Evolutionary conservation across 2,329 filamentous ascomycete genomes (phyloP).

Genomic region (Byssoonygena ceratinophila): DNA sequence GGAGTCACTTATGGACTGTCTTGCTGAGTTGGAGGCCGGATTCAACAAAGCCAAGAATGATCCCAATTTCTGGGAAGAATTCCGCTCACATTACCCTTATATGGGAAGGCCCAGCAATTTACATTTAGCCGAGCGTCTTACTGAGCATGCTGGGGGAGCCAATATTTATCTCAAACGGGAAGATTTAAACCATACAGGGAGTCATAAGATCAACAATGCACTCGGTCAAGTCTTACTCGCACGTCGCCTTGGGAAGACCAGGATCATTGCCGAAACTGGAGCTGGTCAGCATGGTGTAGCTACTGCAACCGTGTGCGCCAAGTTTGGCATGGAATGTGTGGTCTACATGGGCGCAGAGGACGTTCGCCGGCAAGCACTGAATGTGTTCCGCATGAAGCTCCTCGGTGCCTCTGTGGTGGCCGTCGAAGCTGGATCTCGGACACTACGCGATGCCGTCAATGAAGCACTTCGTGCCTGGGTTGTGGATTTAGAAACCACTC

Average conservation of each 20-base stretch:
- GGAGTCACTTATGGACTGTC: constrained; percentile 93
- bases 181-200: constrained; percentile 94
- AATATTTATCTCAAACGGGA: constrained; percentile 98
- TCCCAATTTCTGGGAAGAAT: constrained; percentile 93
- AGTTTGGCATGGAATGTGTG: constrained; percentile 96
- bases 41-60: constrained; percentile 83
- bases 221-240: constrained; percentile 86
- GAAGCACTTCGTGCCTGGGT: constrained; percentile 94
- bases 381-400: constrained; percentile 97
- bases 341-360: constrained; percentile 99
- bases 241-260: constrained; percentile 76
- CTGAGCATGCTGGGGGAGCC: constrained; percentile 77
- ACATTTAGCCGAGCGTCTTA: constrained; percentile 78
- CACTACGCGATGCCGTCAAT: constrained; percentile 80
- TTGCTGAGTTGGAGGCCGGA: constrained; percentile 78
- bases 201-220: constrained; percentile 99
- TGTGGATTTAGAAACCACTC: constrained; percentile 79
- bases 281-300: constrained; percentile 97
- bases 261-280: constrained; percentile 96
- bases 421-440: constrained; percentile 79
- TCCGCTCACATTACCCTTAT: constrained; percentile 88
- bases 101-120: constrained; percentile 91
- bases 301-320: constrained; percentile 92
- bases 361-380: constrained; percentile 86
- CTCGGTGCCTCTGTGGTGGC: constrained; percentile 86